Conservation (phyloP, 257 asterid species). For the Ligustrum vulgare region DNA sequence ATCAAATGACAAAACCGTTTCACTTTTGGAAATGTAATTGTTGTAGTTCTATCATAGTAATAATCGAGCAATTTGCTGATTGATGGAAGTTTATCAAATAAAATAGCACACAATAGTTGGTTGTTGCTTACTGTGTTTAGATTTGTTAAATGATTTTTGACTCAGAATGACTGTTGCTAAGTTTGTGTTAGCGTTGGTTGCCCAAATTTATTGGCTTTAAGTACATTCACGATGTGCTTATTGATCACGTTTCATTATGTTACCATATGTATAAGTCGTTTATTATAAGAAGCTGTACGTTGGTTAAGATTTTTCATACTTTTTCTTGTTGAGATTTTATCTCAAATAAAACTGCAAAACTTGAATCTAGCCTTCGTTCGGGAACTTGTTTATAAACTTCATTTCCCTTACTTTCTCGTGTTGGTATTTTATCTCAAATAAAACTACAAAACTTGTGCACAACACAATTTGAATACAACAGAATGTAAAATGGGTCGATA, state of each 20-base stretch:
- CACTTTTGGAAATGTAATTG: slow-evolving; percentile 47
- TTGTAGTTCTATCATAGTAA: slow-evolving; percentile 46
- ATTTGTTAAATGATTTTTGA: slow-evolving; percentile 30
- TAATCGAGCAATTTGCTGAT: slow-evolving; percentile 52
- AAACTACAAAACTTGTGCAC: too few relatives aligned
- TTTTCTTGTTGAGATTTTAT: too few relatives aligned
- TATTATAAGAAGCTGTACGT: slow-evolving; percentile 7
- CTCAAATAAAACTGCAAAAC: too few relatives aligned
- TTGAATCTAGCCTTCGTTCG: too few relatives aligned
- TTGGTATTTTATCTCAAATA: too few relatives aligned
- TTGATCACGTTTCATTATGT: slow-evolving; percentile 7
- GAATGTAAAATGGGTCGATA: too few relatives aligned
- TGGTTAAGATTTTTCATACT: slow-evolving; percentile 5
- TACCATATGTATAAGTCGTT: not conserved
- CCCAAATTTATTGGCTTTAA: slow-evolving; percentile 1
- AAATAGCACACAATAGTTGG: slow-evolving; percentile 41
- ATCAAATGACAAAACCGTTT: slow-evolving; percentile 25
- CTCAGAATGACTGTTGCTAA: slow-evolving; percentile 16
- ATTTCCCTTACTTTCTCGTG: too few relatives aligned
- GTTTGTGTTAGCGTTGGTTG: not conserved
- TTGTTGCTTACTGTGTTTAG: slow-evolving; percentile 20
- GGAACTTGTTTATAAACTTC: too few relatives aligned
- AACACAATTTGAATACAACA: too few relatives aligned
- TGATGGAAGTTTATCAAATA: slow-evolving; percentile 56
- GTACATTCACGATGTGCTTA: not conserved